Evolutionary conservation across 306 rosid species (phyloP).

Genomic region (Carpinus fangiana): DNA sequence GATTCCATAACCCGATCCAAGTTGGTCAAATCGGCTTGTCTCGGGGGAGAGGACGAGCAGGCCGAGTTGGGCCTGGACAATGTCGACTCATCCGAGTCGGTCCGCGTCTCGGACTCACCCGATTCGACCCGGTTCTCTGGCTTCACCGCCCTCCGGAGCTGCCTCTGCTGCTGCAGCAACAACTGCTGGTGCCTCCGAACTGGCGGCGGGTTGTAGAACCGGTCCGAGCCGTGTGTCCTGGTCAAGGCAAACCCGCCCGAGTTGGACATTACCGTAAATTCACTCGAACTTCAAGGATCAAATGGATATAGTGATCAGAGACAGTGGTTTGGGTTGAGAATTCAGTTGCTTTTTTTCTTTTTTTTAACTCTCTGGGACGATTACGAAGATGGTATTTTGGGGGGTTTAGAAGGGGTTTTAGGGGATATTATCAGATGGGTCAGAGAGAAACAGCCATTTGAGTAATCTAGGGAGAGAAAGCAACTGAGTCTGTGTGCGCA

Average conservation of each 20-base stretch:
- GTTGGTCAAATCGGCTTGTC: slow-evolving; percentile 12
- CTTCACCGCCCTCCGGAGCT: slow-evolving; percentile 18
- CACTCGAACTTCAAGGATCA: slow-evolving; percentile 10
- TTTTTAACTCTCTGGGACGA: background rate
- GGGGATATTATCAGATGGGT: background rate
- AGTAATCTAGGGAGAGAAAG: too few relatives aligned
- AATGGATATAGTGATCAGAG: background rate
- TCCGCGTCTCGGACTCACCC: background rate
- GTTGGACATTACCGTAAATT: slow-evolving; percentile 37
- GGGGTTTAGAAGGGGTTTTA: slow-evolving; percentile 33
- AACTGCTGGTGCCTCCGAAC: slow-evolving; percentile 22
- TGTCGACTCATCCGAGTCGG: slow-evolving; percentile 29
- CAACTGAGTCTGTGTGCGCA: too few relatives aligned
- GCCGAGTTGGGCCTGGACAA: slow-evolving; percentile 31
- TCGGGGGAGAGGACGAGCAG: slow-evolving; percentile 30
- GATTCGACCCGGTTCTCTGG: slow-evolving; percentile 22
- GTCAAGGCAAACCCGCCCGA: slow-evolving; percentile 22
- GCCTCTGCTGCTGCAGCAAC: slow-evolving; percentile 17
- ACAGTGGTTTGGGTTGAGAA: background rate
- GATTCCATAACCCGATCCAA: slow-evolving; percentile 33
- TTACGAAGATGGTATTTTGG: background rate
- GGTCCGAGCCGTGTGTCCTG: slow-evolving; percentile 25
- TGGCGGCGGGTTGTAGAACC: slow-evolving; percentile 30
- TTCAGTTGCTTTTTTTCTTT: background rate
- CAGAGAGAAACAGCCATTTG: background rate